phyloP scores from a whole-genome alignment of 495 filamentous ascomycete species.

The Astrocystis sublimbata region DNA sequence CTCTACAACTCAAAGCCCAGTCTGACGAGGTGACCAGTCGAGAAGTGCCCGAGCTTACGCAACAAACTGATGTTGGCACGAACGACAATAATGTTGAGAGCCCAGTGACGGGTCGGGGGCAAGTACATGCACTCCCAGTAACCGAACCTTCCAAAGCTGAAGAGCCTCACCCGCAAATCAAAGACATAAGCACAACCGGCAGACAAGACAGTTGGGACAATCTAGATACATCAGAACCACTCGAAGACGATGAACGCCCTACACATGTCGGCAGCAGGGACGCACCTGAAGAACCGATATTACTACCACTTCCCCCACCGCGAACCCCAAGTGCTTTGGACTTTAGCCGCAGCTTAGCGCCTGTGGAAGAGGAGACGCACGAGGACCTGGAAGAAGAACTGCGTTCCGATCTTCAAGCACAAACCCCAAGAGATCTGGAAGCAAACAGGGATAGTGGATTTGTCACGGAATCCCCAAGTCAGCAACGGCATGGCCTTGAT shows the following conservation, averaged over 20 bases:
- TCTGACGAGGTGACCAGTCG: background rate
- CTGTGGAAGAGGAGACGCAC: slow-evolving; percentile 44
- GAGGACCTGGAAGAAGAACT: slow-evolving; percentile 39
- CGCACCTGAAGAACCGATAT: slow-evolving; percentile 8
- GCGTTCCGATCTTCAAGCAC: background rate
- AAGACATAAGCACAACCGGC: slow-evolving; percentile 18
- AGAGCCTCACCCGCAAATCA: slow-evolving; percentile 8
- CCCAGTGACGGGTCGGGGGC: slow-evolving; percentile 22
- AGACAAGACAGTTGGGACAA: slow-evolving; percentile 27
- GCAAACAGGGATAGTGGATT: slow-evolving; percentile 54
- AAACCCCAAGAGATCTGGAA: slow-evolving; percentile 26
- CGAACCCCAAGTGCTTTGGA: slow-evolving; percentile 22
- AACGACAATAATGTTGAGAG: slow-evolving; percentile 21
- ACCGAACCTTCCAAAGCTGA: background rate
- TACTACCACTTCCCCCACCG: slow-evolving; percentile 22
- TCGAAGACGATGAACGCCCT: slow-evolving; percentile 4
- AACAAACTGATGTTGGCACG: background rate
- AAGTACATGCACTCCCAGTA: slow-evolving; percentile 22
- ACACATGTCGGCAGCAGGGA: background rate
- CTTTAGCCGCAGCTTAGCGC: slow-evolving; percentile 41
- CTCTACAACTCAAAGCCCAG: background rate
- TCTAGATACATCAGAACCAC: slow-evolving; percentile 27
- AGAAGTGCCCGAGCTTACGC: background rate
- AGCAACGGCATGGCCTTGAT: slow-evolving; percentile 26
- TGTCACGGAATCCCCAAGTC: slow-evolving; percentile 43